A percentile compares a stretch with the other conserved stretches of the same genome.
These are phyloP conservation scores for Olyra latifolia DNA, from an alignment of 176 grass and related monocot species.

Conservation along the genomic window DNA sequence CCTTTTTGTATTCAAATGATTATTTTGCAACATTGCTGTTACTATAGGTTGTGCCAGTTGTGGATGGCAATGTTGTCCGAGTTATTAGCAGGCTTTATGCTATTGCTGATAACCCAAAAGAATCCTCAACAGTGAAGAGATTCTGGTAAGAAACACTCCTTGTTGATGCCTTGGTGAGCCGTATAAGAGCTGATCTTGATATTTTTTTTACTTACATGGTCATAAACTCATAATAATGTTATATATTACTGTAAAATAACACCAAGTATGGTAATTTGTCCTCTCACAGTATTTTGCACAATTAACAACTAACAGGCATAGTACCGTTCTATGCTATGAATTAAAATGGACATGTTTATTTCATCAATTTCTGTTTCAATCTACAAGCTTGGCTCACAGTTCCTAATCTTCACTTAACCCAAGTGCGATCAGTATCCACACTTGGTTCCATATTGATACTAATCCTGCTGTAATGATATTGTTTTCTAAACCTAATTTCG, in stretches of 20 bases:
- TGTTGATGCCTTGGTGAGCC: background rate
- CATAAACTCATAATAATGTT: background rate
- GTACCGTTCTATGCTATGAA: background rate
- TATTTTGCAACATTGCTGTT: constrained; percentile 13
- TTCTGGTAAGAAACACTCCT: constrained; percentile 60
- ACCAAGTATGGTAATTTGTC: background rate
- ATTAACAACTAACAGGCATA: background rate
- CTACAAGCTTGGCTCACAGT: background rate
- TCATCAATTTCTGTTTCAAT: background rate
- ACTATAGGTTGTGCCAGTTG: constrained; percentile 69
- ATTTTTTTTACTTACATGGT: background rate
- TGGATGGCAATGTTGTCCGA: constrained; percentile 89
- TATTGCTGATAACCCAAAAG: constrained; percentile 83
- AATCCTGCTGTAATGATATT: background rate
- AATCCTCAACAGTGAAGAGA: constrained; percentile 70
- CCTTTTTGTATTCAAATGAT: constrained; percentile 25
- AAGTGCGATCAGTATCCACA: background rate
- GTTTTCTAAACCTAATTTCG: background rate
- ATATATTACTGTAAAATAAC: constrained; percentile 2
- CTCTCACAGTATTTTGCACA: background rate
- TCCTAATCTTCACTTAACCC: background rate
- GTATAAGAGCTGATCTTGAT: background rate
- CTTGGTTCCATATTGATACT: background rate
- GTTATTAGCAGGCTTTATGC: constrained; percentile 84
- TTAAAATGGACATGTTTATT: background rate